A percentile compares a stretch with the other conserved stretches of the same genome.
phyloP scores from a whole-genome alignment of 305 asterid species.

The Fraxinus latifolia region DNA sequence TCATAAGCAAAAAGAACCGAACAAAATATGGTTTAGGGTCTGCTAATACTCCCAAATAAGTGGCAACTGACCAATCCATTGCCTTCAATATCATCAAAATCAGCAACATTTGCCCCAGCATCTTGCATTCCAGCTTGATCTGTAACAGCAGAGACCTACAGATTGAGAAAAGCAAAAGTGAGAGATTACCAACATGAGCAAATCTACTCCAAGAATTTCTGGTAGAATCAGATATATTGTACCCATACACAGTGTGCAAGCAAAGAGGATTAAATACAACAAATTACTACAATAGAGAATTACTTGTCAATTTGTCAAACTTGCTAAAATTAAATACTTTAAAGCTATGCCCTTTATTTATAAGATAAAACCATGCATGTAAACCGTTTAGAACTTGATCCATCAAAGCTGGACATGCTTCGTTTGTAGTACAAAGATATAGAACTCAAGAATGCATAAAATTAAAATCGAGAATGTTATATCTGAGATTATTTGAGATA shows the following conservation, averaged over 20 bases:
- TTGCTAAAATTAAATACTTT: not conserved
- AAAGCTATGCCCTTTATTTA: not conserved
- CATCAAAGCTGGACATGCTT: conserved; percentile 3
- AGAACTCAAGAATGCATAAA: not conserved
- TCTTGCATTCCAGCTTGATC: conserved; percentile 63
- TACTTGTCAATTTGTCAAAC: not conserved
- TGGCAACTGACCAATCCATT: conserved; percentile 55
- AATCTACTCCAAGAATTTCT: conserved; percentile 1
- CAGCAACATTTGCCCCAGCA: conserved; percentile 59
- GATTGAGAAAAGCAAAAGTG: conserved; percentile 11
- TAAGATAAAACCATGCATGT: not conserved
- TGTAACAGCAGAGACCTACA: conserved; percentile 66
- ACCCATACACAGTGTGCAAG: not conserved
- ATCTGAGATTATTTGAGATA: not conserved
- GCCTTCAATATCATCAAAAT: conserved; percentile 65
- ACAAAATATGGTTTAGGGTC: not conserved
- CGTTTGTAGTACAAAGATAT: not conserved
- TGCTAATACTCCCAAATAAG: conserved; percentile 13
- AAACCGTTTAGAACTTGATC: not conserved
- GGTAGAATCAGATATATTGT: not conserved
- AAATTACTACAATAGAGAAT: not conserved
- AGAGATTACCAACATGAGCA: not conserved
- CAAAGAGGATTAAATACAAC: not conserved
- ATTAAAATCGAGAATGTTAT: not conserved
- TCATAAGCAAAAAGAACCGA: not conserved